Evolutionary conservation across 345 rosid species (phyloP), one percentile per base, ranked within the genome.

Genomic region (Salix caprea): DNA sequence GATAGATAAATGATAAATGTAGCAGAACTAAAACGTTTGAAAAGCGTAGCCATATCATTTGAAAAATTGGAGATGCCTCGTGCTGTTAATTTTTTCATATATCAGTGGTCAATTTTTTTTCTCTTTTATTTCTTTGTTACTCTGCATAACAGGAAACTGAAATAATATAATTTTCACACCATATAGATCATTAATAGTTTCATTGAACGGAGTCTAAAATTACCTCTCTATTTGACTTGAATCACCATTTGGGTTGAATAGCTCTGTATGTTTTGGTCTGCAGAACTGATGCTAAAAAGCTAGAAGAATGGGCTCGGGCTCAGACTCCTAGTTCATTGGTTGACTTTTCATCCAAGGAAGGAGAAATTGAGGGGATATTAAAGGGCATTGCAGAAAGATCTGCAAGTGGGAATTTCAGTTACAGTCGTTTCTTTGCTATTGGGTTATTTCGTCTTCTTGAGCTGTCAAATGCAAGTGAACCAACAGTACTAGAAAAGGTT

Each of bases 391-490:
- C 97, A 15, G 96, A 80, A 76, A 91, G 97, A 89, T 94, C 97
- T 40, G 85, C 85, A 39, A 76, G 79, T 73, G 94, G 90, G 71
- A 86, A 89, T 52, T 96, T 96, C 84, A 91, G 94, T 87, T 96
- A 96, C 84, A 93, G 99, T 79, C 94, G 99, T 78, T 93, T 96
- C 94, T 93, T 96, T 81, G 99, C 98, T 16, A 87, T 96, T 72
- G 99, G 99, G 26, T 84, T 96, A 52, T 93, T 96, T 79, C 98
- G 99, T 79, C 90, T 96, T 85, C 97, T 96, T 60, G 99, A 96
- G 89, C 91, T 96, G 75, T 90, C 97, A 36, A 84, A 79, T 84
- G 92, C 98, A 72, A 90, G 94, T 74, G 98, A 96, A 74, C 99
- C 99, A 4, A 83, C 91, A 12, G 86, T 92, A 36, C 76, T 96